Evolutionary conservation across 306 rosid species (phyloP).

Genomic region (Sophora flavescens): DNA sequence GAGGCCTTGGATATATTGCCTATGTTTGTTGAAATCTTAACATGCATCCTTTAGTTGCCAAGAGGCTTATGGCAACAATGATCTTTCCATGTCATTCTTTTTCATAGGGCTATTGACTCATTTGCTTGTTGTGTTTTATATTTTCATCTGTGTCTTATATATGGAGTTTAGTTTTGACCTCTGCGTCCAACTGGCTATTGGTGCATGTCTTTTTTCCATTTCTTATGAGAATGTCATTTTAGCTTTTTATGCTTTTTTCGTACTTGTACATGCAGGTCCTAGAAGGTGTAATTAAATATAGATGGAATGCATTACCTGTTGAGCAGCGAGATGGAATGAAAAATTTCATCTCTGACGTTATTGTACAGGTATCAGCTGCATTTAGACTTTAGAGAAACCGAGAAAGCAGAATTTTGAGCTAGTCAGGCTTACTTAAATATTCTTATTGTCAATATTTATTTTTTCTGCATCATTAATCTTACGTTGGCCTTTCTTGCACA

Average conservation of each 20-base stretch:
- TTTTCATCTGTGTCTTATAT: constrained; percentile 22
- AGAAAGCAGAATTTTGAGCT: constrained; percentile 5
- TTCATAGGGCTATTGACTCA: constrained; percentile 3
- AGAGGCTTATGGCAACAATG: constrained; percentile 14
- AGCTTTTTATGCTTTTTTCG: not conserved
- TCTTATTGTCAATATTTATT: constrained; percentile 6
- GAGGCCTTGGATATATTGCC: constrained; percentile 8
- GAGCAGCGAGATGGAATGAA: constrained; percentile 99
- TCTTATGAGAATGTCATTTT: not conserved
- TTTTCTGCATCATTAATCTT: constrained; percentile 35
- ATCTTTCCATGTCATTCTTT: not conserved
- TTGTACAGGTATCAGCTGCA: constrained; percentile 74
- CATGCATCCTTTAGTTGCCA: not conserved
- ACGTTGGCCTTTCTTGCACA: constrained; percentile 42
- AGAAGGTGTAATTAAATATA: constrained; percentile 96
- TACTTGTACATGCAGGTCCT: constrained; percentile 67
- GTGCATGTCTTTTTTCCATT: constrained; percentile 26
- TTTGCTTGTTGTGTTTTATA: constrained; percentile 1
- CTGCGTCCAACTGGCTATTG: not conserved
- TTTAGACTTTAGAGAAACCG: not conserved
- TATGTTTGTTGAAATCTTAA: not conserved
- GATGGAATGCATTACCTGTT: constrained; percentile 98
- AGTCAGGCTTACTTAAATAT: not conserved
- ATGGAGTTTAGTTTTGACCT: constrained; percentile 7
- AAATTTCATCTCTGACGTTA: constrained; percentile 94